These are phyloP conservation scores for Boletus rufocinnamomeus DNA, from an alignment of 768 basidiomycete genomes.

Conservation along the genomic window DNA sequence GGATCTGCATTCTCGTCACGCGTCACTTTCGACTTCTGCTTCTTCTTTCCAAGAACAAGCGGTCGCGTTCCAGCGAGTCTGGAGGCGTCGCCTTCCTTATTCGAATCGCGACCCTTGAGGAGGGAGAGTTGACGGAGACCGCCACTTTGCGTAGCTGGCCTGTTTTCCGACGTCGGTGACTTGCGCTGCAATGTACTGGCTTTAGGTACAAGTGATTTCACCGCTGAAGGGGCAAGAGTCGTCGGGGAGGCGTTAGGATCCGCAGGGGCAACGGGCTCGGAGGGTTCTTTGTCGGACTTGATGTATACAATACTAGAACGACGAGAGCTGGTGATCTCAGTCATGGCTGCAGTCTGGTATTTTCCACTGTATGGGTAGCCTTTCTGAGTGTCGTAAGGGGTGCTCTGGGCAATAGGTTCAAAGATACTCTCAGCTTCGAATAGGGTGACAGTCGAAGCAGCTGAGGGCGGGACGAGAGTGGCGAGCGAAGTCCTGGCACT, in stretches of 20 bases:
- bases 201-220: conserved; percentile 57
- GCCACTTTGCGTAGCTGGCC: conserved; percentile 37
- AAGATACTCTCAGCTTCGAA: conserved; percentile 45
- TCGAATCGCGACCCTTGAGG: conserved; percentile 57
- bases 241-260: conserved; percentile 18
- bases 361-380: conserved; percentile 16
- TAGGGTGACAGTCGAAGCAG: conserved; percentile 61
- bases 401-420: conserved; percentile 52
- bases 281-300: conserved; percentile 52
- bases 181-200: conserved; percentile 50
- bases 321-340: conserved; percentile 30
- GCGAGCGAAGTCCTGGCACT: conserved; percentile 54
- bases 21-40: conserved; percentile 37
- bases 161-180: conserved; percentile 9
- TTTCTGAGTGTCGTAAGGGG: conserved; percentile 53
- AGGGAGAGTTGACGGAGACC: conserved; percentile 65
- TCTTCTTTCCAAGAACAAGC: conserved; percentile 63
- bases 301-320: conserved; percentile 68
- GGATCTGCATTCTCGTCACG: conserved; percentile 38
- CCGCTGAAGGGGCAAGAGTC: conserved; percentile 48
- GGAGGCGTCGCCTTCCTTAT: conserved; percentile 31
- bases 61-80: conserved; percentile 47
- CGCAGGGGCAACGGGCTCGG: neutral
- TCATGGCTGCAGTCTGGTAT: conserved; percentile 23
- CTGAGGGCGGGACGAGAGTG: conserved; percentile 49